A percentile compares a stretch with the other conserved stretches of the same genome.
These are phyloP conservation scores for Neoboletus brunneissimus DNA, from an alignment of 768 basidiomycete species.

Conservation along the genomic window DNA sequence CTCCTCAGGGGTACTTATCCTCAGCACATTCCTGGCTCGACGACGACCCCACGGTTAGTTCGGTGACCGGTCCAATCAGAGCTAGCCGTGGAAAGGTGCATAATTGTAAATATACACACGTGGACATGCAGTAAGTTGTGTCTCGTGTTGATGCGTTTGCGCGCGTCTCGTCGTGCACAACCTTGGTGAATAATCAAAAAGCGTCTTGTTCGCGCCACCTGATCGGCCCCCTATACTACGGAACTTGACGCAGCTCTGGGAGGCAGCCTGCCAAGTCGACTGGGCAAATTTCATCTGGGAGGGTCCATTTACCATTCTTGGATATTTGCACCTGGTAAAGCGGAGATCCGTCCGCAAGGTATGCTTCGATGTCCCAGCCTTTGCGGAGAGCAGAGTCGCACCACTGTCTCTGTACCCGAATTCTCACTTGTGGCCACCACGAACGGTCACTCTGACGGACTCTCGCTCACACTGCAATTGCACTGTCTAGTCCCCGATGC, in stretches of 20 bases:
- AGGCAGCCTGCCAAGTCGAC: neutral
- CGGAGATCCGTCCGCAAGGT: neutral
- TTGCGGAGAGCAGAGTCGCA: too few relatives aligned
- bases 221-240: neutral
- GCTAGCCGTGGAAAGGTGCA: neutral
- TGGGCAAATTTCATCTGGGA: neutral
- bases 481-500: neutral
- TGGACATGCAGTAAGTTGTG: neutral
- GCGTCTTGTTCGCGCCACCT: neutral
- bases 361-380: too few relatives aligned
- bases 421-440: neutral
- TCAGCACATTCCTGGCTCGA: neutral
- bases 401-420: neutral
- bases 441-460: neutral
- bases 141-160: neutral
- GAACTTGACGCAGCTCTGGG: neutral
- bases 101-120: neutral
- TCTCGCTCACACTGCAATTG: neutral
- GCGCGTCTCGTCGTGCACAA: neutral
- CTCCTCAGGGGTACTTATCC: neutral
- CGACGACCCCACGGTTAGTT: neutral
- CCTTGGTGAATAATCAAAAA: neutral
- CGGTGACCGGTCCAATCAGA: neutral
- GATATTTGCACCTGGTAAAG: neutral
- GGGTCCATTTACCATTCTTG: neutral